phyloP scores from a whole-genome alignment of 768 basidiomycete species.

The Macrolepiota dolichaula region DNA sequence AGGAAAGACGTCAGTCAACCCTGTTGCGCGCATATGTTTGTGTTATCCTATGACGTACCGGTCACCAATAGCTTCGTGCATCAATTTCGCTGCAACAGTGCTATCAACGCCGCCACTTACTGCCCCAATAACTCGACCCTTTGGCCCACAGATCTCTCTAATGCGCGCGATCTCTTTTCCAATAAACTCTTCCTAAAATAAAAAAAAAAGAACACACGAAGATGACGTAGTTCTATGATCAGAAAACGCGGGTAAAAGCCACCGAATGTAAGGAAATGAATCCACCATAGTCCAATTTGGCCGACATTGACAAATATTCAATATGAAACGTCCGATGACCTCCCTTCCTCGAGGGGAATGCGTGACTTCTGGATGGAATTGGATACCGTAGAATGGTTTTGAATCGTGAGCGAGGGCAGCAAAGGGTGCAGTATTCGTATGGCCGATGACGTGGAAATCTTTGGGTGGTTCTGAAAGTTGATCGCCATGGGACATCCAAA shows the following conservation, averaged over 20 bases:
- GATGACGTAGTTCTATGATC: slow-evolving; percentile 5
- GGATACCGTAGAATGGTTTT: slow-evolving; percentile 92
- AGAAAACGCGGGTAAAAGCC: slow-evolving; percentile 7
- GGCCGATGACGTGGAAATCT: slow-evolving; percentile 85
- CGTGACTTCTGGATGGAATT: slow-evolving; percentile 98
- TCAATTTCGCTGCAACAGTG: slow-evolving; percentile 96
- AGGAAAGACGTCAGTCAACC: not conserved
- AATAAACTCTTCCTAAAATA: slow-evolving; percentile 89
- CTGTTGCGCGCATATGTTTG: not conserved
- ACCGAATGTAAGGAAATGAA: slow-evolving; percentile 10
- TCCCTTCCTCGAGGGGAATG: slow-evolving; percentile 89
- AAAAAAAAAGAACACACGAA: too few relatives aligned
- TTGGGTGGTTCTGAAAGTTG: slow-evolving; percentile 80
- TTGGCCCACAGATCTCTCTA: slow-evolving; percentile 89
- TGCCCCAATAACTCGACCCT: slow-evolving; percentile 95
- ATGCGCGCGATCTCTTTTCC: slow-evolving; percentile 95
- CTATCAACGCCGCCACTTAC: slow-evolving; percentile 98
- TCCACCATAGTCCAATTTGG: slow-evolving; percentile 91
- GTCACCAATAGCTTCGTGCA: slow-evolving; percentile 99
- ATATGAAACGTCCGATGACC: slow-evolving; percentile 81
- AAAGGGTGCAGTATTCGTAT: slow-evolving; percentile 83
- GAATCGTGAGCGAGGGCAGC: slow-evolving; percentile 90
- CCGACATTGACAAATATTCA: slow-evolving; percentile 78
- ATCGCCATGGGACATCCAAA: slow-evolving; percentile 99
- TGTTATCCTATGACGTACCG: slow-evolving; percentile 45